Conservation (phyloP, 2,329 filamentous ascomycete genomes). For the Didymella glomerata region DNA sequence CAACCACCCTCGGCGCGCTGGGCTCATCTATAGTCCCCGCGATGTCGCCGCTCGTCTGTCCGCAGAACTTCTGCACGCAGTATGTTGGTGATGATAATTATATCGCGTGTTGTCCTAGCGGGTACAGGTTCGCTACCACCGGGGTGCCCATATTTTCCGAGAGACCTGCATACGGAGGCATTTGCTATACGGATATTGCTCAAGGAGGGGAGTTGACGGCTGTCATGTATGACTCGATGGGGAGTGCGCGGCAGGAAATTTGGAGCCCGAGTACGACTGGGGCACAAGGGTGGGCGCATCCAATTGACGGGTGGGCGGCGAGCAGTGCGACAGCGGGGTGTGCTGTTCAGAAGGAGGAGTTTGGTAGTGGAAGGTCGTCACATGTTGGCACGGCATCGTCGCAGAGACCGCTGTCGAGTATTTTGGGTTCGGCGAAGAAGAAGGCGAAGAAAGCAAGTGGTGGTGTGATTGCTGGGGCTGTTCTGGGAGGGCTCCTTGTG, state of each 20-base stretch:
- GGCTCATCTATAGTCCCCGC: slow-evolving; percentile 34
- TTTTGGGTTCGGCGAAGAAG: background rate
- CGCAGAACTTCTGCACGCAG: slow-evolving; percentile 33
- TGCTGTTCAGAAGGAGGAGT: background rate
- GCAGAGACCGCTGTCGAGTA: background rate
- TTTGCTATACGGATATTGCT: slow-evolving; percentile 17
- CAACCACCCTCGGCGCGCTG: background rate
- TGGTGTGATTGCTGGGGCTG: background rate
- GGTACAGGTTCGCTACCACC: background rate
- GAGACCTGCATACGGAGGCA: slow-evolving; percentile 21
- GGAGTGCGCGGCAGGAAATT: background rate
- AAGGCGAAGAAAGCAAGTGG: background rate
- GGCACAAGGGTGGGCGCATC: slow-evolving; percentile 18
- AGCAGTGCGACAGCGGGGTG: slow-evolving; percentile 5
- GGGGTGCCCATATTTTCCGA: background rate
- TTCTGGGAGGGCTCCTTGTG: background rate
- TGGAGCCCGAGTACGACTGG: slow-evolving; percentile 16
- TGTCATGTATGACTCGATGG: slow-evolving; percentile 9
- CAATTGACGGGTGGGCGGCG: slow-evolving; percentile 21
- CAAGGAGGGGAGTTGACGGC: slow-evolving; percentile 9
- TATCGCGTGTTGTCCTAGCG: slow-evolving; percentile 38
- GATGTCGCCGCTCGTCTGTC: slow-evolving; percentile 38
- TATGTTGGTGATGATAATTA: slow-evolving; percentile 30
- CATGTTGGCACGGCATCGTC: background rate
- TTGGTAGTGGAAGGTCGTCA: background rate